Conservation (phyloP, 805 yeast genomes). For the Lachancea mirantina region DNA sequence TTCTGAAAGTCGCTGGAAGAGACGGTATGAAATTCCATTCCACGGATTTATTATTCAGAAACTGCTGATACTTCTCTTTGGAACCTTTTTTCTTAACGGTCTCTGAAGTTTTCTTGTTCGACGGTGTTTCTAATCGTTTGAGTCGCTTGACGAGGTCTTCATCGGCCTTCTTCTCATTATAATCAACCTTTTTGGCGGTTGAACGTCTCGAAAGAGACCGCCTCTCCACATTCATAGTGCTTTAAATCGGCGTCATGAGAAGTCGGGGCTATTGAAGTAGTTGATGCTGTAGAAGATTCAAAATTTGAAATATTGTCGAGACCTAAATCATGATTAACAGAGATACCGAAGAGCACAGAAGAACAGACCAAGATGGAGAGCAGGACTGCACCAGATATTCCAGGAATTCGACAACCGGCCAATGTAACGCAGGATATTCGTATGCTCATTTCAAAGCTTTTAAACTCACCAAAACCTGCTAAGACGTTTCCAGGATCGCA, state of each 20-base stretch:
- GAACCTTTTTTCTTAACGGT: slow-evolving; percentile 3
- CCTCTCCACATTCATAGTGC: not conserved
- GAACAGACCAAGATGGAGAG: slow-evolving; percentile 1
- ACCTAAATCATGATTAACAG: too few species aligned
- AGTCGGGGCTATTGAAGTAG: too few species aligned
- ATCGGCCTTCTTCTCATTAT: slow-evolving; percentile 25
- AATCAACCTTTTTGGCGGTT: slow-evolving; percentile 20
- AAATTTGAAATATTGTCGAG: too few species aligned
- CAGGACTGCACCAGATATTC: slow-evolving; percentile 64
- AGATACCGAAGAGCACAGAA: too few species aligned
- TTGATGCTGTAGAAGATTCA: too few species aligned
- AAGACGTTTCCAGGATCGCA: slow-evolving; percentile 82
- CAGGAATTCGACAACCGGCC: slow-evolving; percentile 74
- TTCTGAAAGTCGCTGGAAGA: slow-evolving; percentile 27
- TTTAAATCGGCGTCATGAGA: too few species aligned
- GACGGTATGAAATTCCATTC: slow-evolving; percentile 30
- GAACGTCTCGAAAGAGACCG: slow-evolving; percentile 11
- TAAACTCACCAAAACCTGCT: slow-evolving; percentile 45
- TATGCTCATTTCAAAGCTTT: slow-evolving; percentile 56
- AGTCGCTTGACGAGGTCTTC: slow-evolving; percentile 18
- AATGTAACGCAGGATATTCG: slow-evolving; percentile 62
- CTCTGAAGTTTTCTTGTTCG: slow-evolving; percentile 4
- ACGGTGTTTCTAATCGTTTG: slow-evolving; percentile 14
- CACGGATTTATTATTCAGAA: slow-evolving; percentile 18
- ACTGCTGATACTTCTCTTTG: slow-evolving; percentile 18